A percentile compares a stretch with the other conserved stretches of the same genome.
Evolutionary conservation across 176 grass and related monocot species (phyloP).

Genomic region (Secale cereale): DNA sequence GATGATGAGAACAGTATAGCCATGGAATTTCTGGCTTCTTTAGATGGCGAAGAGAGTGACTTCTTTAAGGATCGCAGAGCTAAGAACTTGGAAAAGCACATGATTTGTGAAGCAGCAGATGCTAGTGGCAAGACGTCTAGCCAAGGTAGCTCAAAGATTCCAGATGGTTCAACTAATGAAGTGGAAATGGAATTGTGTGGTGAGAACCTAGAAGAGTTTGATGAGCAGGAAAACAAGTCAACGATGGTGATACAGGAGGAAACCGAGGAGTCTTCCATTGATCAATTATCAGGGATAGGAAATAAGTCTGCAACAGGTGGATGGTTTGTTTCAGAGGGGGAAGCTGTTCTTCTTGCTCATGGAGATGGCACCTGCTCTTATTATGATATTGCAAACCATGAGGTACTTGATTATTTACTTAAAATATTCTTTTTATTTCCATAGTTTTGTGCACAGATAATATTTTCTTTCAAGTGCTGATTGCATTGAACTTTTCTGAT

Average conservation of each 20-base stretch:
- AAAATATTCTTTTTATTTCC: neutral
- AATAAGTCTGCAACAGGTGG: slow-evolving; percentile 75
- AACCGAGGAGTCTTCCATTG: slow-evolving; percentile 37
- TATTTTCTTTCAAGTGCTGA: neutral
- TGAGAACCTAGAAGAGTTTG: slow-evolving; percentile 77
- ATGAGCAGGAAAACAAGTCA: slow-evolving; percentile 55
- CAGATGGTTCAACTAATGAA: slow-evolving; percentile 24
- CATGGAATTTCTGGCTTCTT: slow-evolving; percentile 85
- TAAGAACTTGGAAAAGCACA: slow-evolving; percentile 38
- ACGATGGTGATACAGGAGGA: slow-evolving; percentile 49
- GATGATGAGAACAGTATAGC: slow-evolving; percentile 64
- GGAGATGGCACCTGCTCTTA: slow-evolving; percentile 91
- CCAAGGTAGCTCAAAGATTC: slow-evolving; percentile 49
- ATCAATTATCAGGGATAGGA: slow-evolving; percentile 77
- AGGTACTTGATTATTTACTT: slow-evolving; percentile 53
- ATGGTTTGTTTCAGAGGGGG: slow-evolving; percentile 96
- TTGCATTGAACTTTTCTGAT: slow-evolving; percentile 8
- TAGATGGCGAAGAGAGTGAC: slow-evolving; percentile 56
- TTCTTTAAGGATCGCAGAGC: slow-evolving; percentile 41
- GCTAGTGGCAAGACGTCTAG: slow-evolving; percentile 38
- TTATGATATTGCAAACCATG: slow-evolving; percentile 89
- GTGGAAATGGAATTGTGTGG: slow-evolving; percentile 62
- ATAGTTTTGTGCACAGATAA: neutral
- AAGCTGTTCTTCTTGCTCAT: slow-evolving; percentile 89
- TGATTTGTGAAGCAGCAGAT: slow-evolving; percentile 32